Base-by-base conservation (phyloP, 306 rosid genomes). In the Quercus aquifolioides region DNA sequence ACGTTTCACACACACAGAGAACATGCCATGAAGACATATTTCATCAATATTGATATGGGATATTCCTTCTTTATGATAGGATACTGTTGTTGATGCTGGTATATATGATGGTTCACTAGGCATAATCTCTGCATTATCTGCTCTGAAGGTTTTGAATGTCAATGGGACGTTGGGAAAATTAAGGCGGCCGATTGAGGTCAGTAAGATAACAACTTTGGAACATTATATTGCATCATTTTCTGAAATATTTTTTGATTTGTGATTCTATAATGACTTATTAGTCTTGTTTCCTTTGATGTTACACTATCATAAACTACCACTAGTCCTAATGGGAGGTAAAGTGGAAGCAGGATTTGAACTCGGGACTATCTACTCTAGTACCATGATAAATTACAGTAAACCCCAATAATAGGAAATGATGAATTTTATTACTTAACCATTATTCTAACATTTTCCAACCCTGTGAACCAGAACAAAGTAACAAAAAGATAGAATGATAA, bases 31-130 rank as follows among this genome's bases (percentile, higher is more conserved):
- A 30, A 20, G 54, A 21, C 46, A 5, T 19, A 51, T 82, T 43
- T 78, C 33, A 17, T 26, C 12, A 31, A 38, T 69, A 65, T 49
- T 19, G 71, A 59, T 57, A 54, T 15, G 73, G 84, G 70, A 78
- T 69, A 67, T 41, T 75, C 49, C 28, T 84, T 14, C 59, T 71
- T 79, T 75, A 56, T 21, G 20, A 33, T 38, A 95, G 99, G 99
- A 95, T 73, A 95, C 98, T 12, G 98, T 95, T 71, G 88, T 91
- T 80, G 98, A 95, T 90, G 99, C 95, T 28, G 99, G 99, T 76
- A 95, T 84, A 65, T 92, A 88, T 85, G 99, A 94, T 83, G 99
- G 98, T 21, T 41, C 98, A 26, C 80, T 95, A 52, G 99, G 99
- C 79, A 95, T 95, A 67, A 82, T 95, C 25, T 84, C 93, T 63